These are phyloP conservation scores for Pelargonium nanum DNA, from an alignment of 345 rosid species.

Conservation along the genomic window DNA sequence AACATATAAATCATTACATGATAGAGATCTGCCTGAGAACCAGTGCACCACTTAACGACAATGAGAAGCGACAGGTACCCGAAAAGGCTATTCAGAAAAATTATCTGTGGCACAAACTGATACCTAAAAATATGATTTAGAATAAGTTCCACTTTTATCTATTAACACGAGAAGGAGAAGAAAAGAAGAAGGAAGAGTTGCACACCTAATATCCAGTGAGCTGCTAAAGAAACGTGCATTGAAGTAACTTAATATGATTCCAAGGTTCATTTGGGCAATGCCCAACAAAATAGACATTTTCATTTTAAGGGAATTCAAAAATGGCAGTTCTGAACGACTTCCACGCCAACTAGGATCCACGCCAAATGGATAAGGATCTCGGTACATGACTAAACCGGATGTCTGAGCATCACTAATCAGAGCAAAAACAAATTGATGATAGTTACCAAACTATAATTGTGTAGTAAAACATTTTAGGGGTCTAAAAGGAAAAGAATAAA, in stretches of 20 bases:
- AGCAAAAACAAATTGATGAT: conserved; percentile 10
- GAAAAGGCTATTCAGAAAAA: conserved; percentile 85
- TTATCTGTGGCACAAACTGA: conserved; percentile 94
- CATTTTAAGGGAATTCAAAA: conserved; percentile 91
- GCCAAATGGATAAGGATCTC: conserved; percentile 84
- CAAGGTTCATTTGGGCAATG: conserved; percentile 88
- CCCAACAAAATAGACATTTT: conserved; percentile 96
- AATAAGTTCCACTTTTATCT: conserved; percentile 9
- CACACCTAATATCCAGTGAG: conserved; percentile 73
- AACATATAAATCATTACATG: conserved; percentile 99
- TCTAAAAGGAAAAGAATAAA: conserved; percentile 1
- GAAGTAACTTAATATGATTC: conserved; percentile 77
- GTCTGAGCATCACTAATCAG: conserved; percentile 58
- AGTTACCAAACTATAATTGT: background rate
- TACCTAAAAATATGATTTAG: conserved; percentile 45
- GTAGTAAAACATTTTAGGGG: background rate
- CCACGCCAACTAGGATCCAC: conserved; percentile 99
- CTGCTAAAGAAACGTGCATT: conserved; percentile 68
- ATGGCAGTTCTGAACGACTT: conserved; percentile 91
- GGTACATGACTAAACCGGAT: conserved; percentile 68
- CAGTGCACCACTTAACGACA: conserved; percentile 92
- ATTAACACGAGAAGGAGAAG: background rate
- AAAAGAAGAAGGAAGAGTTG: background rate
- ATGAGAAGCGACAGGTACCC: conserved; percentile 93
- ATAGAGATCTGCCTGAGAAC: conserved; percentile 96